Conservation (phyloP, 495 filamentous ascomycete species). For the Aspergillus olivimuriae region DNA sequence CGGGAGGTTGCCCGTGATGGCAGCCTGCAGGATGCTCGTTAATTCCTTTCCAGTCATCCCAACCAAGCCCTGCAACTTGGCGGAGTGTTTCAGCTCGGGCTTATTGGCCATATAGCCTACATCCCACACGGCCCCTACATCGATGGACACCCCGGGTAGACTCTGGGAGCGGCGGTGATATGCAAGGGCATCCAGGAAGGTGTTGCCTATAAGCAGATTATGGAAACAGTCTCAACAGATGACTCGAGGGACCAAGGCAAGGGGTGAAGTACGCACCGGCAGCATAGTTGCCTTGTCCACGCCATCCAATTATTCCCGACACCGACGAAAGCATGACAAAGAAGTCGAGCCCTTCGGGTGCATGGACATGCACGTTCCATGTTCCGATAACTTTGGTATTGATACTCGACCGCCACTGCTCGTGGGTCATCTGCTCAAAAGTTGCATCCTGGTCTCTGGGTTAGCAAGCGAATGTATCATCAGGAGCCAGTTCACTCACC, state of each 20-base stretch:
- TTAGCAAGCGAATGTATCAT: background rate
- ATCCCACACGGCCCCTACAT: background rate
- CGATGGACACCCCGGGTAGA: background rate
- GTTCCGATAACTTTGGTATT: background rate
- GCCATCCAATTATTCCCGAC: constrained; percentile 20
- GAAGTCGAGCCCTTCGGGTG: constrained; percentile 31
- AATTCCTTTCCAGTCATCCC: background rate
- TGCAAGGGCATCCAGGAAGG: background rate
- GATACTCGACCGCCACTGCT: background rate
- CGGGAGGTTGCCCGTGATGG: background rate
- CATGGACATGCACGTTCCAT: constrained; percentile 30
- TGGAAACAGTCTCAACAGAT: background rate
- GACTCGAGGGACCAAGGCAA: constrained; percentile 5
- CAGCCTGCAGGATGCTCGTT: background rate
- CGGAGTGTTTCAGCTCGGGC: background rate
- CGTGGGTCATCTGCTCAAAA: background rate
- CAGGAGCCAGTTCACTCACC: background rate
- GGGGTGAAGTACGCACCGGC: constrained; percentile 19
- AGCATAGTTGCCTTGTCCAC: constrained; percentile 29
- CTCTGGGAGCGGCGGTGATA: background rate
- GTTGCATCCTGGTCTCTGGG: background rate
- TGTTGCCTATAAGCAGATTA: background rate
- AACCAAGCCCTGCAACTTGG: background rate
- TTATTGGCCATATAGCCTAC: background rate
- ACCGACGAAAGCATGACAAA: constrained; percentile 38